These are phyloP conservation scores for Pezicula rhizophila DNA, from an alignment of 2,329 filamentous ascomycete species.

Conservation along the genomic window DNA sequence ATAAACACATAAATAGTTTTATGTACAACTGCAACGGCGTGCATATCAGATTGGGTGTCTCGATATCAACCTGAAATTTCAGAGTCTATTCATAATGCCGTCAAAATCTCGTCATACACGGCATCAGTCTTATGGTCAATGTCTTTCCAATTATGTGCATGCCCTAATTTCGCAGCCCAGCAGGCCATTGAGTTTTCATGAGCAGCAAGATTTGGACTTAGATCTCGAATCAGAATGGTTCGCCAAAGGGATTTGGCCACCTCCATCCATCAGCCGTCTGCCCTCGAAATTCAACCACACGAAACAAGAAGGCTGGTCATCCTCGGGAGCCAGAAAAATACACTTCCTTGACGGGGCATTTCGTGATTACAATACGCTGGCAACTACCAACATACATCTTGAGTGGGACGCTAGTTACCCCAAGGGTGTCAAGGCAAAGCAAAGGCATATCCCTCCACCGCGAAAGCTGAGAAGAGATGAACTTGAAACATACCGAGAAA, in stretches of 20 bases:
- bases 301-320: slow-evolving; percentile 18
- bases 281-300: slow-evolving; percentile 10
- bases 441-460: slow-evolving; percentile 27
- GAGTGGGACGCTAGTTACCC: slow-evolving; percentile 30
- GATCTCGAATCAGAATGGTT: slow-evolving; percentile 28
- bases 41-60: no score
- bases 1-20: no score
- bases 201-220: slow-evolving; percentile 22
- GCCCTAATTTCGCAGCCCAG: slow-evolving; percentile 14
- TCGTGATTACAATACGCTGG: slow-evolving; percentile 25
- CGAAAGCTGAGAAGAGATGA: slow-evolving; percentile 14
- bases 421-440: slow-evolving; percentile 22
- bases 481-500: slow-evolving; percentile 15
- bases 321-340: slow-evolving; percentile 19
- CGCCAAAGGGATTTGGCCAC: slow-evolving; percentile 16
- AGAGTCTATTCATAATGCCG: no score
- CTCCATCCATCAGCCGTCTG: slow-evolving; percentile 13
- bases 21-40: no score
- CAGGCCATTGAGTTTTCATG: slow-evolving; percentile 11
- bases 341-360: slow-evolving; percentile 26
- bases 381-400: slow-evolving; percentile 28
- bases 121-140: slow-evolving; percentile 1
- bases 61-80: no score
- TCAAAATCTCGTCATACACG: not conserved
- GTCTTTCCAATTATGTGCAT: not conserved